Evolutionary conservation across 495 filamentous ascomycete genomes (phyloP), one percentile per base, ranked within the genome.

Genomic region (Daldinia vernicosa): DNA sequence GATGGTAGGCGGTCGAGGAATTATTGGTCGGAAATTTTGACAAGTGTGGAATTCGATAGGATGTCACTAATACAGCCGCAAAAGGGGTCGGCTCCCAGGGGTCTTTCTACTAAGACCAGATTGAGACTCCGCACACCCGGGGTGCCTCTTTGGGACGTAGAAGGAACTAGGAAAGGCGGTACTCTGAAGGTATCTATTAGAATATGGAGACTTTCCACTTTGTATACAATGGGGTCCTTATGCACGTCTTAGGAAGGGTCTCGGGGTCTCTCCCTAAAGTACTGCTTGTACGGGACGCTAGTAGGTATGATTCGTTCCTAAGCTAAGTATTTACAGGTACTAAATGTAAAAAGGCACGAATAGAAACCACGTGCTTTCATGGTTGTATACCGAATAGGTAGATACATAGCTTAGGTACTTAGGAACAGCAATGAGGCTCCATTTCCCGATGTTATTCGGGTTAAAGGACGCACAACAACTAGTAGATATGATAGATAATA

Each of bases 201-300:
- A 45, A 7, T 19, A 19, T 45, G 40, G 40, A 45, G 40, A 45
- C 4, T 45, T 45, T 22, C 40, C 17, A 22, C 17, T 22, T 45
- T 45, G 40, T 45, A 45, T 45, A 22, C 40, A 45, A 33, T 33
- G 32, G 32, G 4, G 17, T 9, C 43, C 43, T 3, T 24, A 47
- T 47, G 43, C 43, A 47, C 43, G 43, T 47, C 43, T 47, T 47
- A 22, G 43, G 43, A 47, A 47, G 22, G 17, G 43, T 47, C 43
- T 12, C 6, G 43, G 43, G 43, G n/a, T 47, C 43, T 47, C 8
- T 47, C 19, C 43, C 43, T 24, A 11, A 47, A 24, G 7, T 47
- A 24, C 19, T 22, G 3, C 8, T 47, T 47, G 9, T 24, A 12
- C 43, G 43, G 43, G 24, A 47, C 43, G 43, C 43, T 9, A 12